phyloP scores from a whole-genome alignment of 2,329 filamentous ascomycete species.

The Ceratocystis variospora region DNA sequence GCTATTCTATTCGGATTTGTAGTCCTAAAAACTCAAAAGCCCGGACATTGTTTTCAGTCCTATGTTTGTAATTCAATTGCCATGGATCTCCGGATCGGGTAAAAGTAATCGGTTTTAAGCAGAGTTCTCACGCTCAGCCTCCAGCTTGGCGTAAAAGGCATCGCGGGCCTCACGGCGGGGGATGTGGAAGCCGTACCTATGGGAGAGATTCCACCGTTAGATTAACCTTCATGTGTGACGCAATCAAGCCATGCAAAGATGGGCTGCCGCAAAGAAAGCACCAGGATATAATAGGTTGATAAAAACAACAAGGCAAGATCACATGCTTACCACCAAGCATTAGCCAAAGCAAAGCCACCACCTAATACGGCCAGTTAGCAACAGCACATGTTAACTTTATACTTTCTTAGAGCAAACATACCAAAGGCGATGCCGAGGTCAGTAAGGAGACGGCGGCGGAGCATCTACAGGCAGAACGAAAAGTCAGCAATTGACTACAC shows the following conservation, averaged over 20 bases:
- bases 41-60: background rate
- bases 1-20: slow-evolving; percentile 1
- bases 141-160: slow-evolving; percentile 44
- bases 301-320: background rate
- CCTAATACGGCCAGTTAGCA: slow-evolving; percentile 27
- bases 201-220: slow-evolving; percentile 1
- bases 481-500: slow-evolving; percentile 11
- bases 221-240: background rate
- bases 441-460: slow-evolving; percentile 44
- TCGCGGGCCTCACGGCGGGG: slow-evolving; percentile 46
- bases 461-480: slow-evolving; percentile 34
- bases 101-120: slow-evolving; percentile 14
- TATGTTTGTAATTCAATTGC: background rate
- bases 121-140: slow-evolving; percentile 38
- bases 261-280: too few species aligned
- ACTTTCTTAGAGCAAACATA: slow-evolving; percentile 27
- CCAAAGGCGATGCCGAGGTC: slow-evolving; percentile 43
- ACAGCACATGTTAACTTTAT: background rate
- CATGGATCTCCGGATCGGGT: background rate
- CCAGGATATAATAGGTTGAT: background rate
- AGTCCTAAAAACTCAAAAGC: background rate
- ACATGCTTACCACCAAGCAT: slow-evolving; percentile 41
- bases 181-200: slow-evolving; percentile 49
- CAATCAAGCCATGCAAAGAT: background rate
- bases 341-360: slow-evolving; percentile 41